Base-by-base conservation (phyloP, 805 yeast species). In the Suhomyces faveliae region DNA sequence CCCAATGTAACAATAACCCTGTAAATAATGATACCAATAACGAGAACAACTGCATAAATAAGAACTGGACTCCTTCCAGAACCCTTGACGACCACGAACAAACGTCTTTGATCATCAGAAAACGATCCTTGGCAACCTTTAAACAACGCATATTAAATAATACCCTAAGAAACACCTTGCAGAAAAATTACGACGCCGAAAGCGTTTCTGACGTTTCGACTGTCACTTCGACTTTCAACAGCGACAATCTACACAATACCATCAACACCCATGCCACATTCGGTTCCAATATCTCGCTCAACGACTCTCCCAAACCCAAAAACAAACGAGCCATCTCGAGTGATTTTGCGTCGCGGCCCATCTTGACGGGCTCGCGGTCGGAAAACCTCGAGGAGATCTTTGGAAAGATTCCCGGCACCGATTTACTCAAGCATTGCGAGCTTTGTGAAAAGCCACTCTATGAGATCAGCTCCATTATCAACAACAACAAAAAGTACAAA, bases 381-480 rank as follows among this genome's bases (percentile, higher is more conserved):
- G 68, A 66, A 46, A 63, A 64, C 48, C 54, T 68, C 24, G 73
- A 71, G 50, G 68, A 63, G 35, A 67, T 71, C 29, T 67, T 67
- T 55, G 73, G 74, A 15, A 61, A 62, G 42, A 61, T 70, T 29
- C 75, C 74, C 0, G 76, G 74, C 10, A 54, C 65, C 35, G 68
- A 67, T 51, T 48, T 63, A 27, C 60, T 78, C 30, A 74, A 74
- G 51, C 66, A 78, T 56, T 85, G 92, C 59, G 80, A 83, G n/a
- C 67, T 85, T 10, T 85, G 92, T 62, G 88, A 84, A 33, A 78
- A 76, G 46, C 87, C 89, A 12, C 61, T 85, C 23, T 85, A 84
- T 60, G 89, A 85, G 49, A 61, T 73, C 54, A 83, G 62, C 68
- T 85, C 70, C 10, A 55, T 68, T 15, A 59, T 70, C 45, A 60